Evolutionary conservation across 164 flowering plant genomes (phyloP), one percentile per base, ranked within the genome.

Genomic region (Cinnamomum micranthum): DNA sequence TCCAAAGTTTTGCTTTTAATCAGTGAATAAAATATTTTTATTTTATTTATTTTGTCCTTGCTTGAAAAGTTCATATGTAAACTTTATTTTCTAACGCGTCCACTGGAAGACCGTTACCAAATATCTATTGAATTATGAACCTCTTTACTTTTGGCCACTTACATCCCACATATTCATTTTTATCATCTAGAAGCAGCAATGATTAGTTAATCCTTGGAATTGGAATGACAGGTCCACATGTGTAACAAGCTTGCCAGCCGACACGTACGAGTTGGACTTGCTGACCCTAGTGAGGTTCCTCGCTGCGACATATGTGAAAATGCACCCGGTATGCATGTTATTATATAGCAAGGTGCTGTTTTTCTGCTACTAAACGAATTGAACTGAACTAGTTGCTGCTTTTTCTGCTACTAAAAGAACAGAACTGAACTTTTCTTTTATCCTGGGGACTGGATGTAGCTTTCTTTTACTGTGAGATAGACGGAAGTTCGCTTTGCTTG

Each of bases 231-330:
- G 99, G 98, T 93, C 17, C 99, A 95, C 80, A 84, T 90, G 97
- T 93, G 98, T 68, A 95, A 95, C 77, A 95, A 95, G 81, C 97
- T 95, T 75, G 99, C 99, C 52, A 90, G 94, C 74, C 84, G 98
- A 31, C 99, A 93, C 78, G 91, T 93, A 28, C 81, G 98, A 22
- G 98, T 93, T 23, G 89, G 92, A 50, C 88, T 93, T 74, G 98
- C 98, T 74, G 86, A 76, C 73, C 98, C 99, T 19, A 88, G 88
- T 80, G 95, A 84, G 76, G 94, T 91, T 77, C 87, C 93, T 27
- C 86, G 90, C 14, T 93, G 99, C 77, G 99, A 95, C 77, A 93
- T 95, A 74, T 95, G 99, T 76, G 98, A 95, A 85, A 95, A 88
- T 85, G 92, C 92, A 69, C 97, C 84, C 50, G 84, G 84, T 82